Conservation (phyloP, 192 early-diverging fungal genomes). For the Linnemannia schmuckeri region DNA sequence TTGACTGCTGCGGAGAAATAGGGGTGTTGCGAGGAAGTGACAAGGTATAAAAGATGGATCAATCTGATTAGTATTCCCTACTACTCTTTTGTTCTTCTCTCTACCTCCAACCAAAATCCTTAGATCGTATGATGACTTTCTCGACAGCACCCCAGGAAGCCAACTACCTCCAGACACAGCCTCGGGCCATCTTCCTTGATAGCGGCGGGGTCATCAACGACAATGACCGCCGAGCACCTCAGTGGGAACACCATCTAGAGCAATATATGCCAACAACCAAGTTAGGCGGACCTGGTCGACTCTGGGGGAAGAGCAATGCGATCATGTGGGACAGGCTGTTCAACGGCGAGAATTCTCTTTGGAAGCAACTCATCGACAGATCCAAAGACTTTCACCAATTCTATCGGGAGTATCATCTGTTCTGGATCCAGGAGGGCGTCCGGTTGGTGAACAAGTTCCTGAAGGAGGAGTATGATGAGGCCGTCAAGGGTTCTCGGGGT, state of each 20-base stretch:
- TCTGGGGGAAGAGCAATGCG: slow-evolving; percentile 26
- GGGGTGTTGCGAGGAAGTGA: neutral
- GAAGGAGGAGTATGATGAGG: slow-evolving; percentile 20
- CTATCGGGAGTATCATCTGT: slow-evolving; percentile 16
- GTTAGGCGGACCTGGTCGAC: slow-evolving; percentile 22
- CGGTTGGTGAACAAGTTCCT: slow-evolving; percentile 19
- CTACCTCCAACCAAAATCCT: neutral
- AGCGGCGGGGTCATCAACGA: slow-evolving; percentile 50
- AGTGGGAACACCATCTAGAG: slow-evolving; percentile 26
- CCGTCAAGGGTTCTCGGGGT: neutral
- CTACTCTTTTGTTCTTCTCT: neutral
- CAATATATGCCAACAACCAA: slow-evolving; percentile 23
- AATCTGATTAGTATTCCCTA: neutral
- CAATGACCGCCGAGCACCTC: slow-evolving; percentile 27
- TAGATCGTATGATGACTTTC: neutral
- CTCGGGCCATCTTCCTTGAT: slow-evolving; percentile 44
- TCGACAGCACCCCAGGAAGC: neutral
- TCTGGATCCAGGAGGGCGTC: slow-evolving; percentile 15
- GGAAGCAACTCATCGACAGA: slow-evolving; percentile 9
- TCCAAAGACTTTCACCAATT: slow-evolving; percentile 9
- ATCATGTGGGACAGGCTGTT: slow-evolving; percentile 18
- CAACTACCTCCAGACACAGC: neutral
- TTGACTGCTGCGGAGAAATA: neutral
- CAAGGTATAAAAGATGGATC: neutral
- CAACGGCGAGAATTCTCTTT: neutral